Conservation (phyloP, 2,329 filamentous ascomycete species). For the Rachicladosporium sp. region DNA sequence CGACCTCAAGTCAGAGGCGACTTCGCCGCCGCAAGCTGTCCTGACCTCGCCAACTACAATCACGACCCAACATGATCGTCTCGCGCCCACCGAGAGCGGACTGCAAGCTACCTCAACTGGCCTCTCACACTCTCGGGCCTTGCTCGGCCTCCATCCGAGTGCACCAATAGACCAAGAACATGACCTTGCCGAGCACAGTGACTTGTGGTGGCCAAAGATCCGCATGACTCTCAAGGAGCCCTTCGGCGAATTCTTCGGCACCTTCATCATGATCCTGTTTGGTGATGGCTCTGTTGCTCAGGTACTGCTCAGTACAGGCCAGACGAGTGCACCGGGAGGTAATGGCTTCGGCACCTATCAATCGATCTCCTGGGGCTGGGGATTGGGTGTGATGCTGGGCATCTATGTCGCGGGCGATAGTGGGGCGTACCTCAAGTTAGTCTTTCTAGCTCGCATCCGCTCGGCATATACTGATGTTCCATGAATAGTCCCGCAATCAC, state of each 20-base stretch:
- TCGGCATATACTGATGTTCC: not conserved
- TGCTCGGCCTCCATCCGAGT: too few species aligned
- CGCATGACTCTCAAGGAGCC: conserved; percentile 1
- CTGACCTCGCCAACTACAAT: too few species aligned
- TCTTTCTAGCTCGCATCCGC: not conserved
- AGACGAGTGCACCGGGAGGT: conserved; percentile 1
- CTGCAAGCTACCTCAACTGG: too few species aligned
- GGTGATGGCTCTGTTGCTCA: conserved; percentile 1
- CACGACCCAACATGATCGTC: too few species aligned
- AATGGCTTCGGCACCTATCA: conserved; percentile 1
- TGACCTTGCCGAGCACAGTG: too few species aligned
- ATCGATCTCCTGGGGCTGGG: conserved; percentile 1
- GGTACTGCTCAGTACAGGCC: conserved; percentile 1
- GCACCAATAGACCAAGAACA: too few species aligned
- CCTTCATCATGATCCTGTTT: conserved; percentile 1
- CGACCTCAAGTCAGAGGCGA: too few species aligned
- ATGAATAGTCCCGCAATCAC: conserved; percentile 51
- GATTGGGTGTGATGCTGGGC: conserved; percentile 1
- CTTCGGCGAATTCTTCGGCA: conserved; percentile 2
- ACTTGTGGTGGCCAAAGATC: conserved; percentile 1
- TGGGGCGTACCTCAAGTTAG: conserved; percentile 2
- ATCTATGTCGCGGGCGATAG: conserved; percentile 3
- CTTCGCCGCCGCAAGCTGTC: too few species aligned
- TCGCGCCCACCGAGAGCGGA: too few species aligned
- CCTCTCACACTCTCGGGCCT: too few species aligned